Evolutionary conservation across 2,329 filamentous ascomycete genomes (phyloP), one percentile per base, ranked within the genome.

Genomic region (Pseudocercospora ulei): DNA sequence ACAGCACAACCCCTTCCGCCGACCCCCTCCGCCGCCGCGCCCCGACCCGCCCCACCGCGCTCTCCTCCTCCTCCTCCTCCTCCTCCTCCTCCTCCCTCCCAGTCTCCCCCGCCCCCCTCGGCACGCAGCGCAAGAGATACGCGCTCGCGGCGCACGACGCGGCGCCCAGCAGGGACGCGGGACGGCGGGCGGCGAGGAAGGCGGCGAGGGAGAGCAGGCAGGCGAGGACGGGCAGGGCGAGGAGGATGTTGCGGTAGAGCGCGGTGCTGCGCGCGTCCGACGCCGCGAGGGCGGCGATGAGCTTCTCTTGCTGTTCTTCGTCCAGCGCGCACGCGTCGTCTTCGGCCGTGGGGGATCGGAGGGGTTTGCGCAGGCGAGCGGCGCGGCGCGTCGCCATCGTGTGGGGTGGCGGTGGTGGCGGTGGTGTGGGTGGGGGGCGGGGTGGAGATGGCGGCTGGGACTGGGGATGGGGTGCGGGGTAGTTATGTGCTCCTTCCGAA

Each of bases 301-400:
- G 65, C 33, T 62, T 56, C 53, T 82, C 78, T 65, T 83, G 79
- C 72, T 63, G 54, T 70, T 87, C 72, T 62, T 87, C 82, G 58
- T 90, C 84, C 44, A 90, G 67, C 49, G 77, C 68, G 22, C 72
- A 67, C 28, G 66, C 64, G 24, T 73, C 68, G 31, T 70, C 69
- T 53, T 80, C 76, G 40, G 66, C 62, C n/a, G n/a, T 9, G 3
- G 80, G 80, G 63, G 88, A 90, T 44, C 72, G 74, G 63, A 92
- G 90, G 5, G 82, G 80, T 53, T 73, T 80, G 54, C 86, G 78
- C 28, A 90, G 66, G 39, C 46, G 46, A 12, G 43, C 9, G n/a
- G 17, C 11, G 18, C 30, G 13, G 30, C 18, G 30, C 11, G 41
- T 39, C 22, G 45, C 27, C 35, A 38, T 42, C 5, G 5, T 38